phyloP scores from a whole-genome alignment of 2,329 filamentous ascomycete genomes.

The Penicillium expansum region DNA sequence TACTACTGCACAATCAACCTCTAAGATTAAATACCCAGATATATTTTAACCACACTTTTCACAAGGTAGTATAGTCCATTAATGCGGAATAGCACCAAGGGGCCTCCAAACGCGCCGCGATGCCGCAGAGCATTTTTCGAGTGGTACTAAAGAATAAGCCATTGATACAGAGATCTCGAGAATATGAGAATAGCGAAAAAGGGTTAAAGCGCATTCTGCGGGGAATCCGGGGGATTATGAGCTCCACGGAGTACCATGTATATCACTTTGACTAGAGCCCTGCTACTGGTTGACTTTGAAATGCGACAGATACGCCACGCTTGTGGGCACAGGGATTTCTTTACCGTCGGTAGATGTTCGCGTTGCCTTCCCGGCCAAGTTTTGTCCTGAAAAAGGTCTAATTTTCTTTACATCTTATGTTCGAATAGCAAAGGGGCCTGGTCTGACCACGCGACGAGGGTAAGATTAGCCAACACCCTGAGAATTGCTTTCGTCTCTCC shows the following conservation, averaged over 20 bases:
- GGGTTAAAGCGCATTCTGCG: background rate
- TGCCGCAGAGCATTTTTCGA: conserved; percentile 6
- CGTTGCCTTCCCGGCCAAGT: conserved; percentile 2
- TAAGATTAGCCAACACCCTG: no score
- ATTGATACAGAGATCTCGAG: background rate
- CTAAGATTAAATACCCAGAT: background rate
- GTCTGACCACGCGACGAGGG: background rate
- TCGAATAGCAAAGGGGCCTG: background rate
- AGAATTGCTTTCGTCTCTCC: no score
- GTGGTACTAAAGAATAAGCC: background rate
- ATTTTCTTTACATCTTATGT: background rate
- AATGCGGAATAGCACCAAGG: background rate
- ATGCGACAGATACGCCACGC: background rate
- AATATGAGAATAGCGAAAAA: background rate
- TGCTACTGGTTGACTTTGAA: background rate
- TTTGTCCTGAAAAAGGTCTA: background rate
- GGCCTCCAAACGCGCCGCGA: background rate
- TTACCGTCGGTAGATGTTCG: conserved; percentile 5
- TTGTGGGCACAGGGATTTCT: background rate
- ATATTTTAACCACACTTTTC: background rate
- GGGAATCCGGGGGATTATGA: conserved; percentile 12
- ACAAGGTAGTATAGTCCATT: no score
- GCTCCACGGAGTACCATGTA: background rate
- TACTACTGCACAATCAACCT: background rate
- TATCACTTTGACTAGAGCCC: background rate